Evolutionary conservation across 2,329 filamentous ascomycete genomes (phyloP), one percentile per base, ranked within the genome.

Genomic region (Arthroderma sp.): DNA sequence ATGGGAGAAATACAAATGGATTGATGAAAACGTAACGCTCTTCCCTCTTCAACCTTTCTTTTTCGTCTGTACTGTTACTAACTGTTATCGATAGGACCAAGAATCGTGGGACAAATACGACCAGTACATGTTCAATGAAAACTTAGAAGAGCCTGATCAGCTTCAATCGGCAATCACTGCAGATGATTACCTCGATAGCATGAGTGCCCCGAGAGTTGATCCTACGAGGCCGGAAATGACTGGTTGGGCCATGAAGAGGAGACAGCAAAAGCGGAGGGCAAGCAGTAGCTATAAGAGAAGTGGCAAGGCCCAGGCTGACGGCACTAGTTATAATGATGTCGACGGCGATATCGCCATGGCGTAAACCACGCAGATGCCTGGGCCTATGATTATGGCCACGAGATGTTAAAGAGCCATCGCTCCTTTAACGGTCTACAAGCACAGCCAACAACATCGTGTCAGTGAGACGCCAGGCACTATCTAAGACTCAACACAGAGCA

Each of bases 1-100:
- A 58, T 98, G 93, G 93, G 81, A 82, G 62, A 81, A 79, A 60
- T 80, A 95, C 70, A 78, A 82, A 60, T 96, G 91, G 76, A 79
- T 86, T 55, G 88, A 95, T 68, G 88, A 67, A 9, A 67, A 67
- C 66, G 70, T 71, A 63, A 49, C 66, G 58, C 41, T 47, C 19
- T 47, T 23, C 13, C 19, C 17, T 35, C 19, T 6, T 11, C n/a
- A n/a, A 23, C 1, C 60, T 65, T 15, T 62, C 43, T 13, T 25
- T 7, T 28, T n/a, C 28, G n/a, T n/a, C n/a, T 15, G 8, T 44
- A 7, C 49, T 33, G 15, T 28, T 43, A 28, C 53, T 54, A 31
- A 43, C 17, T 23, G 17, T n/a, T 35, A 37, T n/a, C 17, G 25
- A 28, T 53, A 78, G 74, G 74, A 83, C 57, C 79, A 83, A 61